Conservation (phyloP, 495 filamentous ascomycete species). For the Aspergillus funiculosus region DNA sequence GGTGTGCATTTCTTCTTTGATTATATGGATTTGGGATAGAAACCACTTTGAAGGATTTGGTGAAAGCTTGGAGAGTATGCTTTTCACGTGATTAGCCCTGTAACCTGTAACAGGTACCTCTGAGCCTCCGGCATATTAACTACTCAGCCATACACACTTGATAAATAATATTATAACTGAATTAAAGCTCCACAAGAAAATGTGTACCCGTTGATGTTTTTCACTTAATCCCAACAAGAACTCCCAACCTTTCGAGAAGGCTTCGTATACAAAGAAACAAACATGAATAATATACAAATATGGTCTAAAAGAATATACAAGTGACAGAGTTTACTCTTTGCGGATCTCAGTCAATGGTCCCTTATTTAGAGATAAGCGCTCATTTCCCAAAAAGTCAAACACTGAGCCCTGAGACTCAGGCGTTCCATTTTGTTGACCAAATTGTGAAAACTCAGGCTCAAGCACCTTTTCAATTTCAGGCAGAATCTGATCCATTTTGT, state of each 20-base stretch:
- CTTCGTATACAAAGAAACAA: no score
- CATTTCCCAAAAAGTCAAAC: constrained; percentile 29
- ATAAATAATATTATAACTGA: no score
- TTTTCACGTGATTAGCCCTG: neutral
- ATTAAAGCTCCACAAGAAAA: no score
- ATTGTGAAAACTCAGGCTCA: constrained; percentile 56
- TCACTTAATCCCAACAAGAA: no score
- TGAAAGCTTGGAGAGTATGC: neutral
- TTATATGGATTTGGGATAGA: neutral
- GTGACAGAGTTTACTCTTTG: constrained; percentile 15
- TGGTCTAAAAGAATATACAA: constrained; percentile 13
- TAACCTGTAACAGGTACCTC: neutral
- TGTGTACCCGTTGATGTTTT: no score
- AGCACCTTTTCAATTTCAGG: constrained; percentile 55
- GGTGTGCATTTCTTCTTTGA: constrained; percentile 1
- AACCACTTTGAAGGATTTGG: neutral
- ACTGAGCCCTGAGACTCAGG: constrained; percentile 18
- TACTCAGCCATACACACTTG: no score
- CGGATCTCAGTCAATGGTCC: constrained; percentile 25
- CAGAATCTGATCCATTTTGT: constrained; percentile 57
- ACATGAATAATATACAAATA: constrained; percentile 4
- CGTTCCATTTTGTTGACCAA: constrained; percentile 48
- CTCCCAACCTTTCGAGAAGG: no score
- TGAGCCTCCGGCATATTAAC: no score
- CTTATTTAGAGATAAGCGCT: constrained; percentile 29